Evolutionary conservation across 331 rosid species (phyloP).

Genomic region (Pyrus hybrid): DNA sequence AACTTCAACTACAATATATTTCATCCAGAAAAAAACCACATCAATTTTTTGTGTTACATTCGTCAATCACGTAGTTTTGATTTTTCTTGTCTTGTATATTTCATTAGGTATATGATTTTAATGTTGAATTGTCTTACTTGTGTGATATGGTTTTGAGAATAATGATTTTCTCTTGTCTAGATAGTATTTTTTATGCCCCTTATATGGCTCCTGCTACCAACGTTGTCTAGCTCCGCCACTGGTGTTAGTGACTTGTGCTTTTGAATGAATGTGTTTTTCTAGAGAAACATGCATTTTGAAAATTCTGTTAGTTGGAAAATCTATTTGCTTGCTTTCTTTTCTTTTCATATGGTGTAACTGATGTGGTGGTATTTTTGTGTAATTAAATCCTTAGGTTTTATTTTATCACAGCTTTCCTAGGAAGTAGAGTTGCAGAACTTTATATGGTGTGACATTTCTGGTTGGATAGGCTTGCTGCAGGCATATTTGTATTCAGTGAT

Average conservation of each 20-base stretch:
- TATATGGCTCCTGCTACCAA: no score
- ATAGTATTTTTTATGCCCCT: no score
- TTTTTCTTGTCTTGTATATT: no score
- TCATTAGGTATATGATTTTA: no score
- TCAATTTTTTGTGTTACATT: no score
- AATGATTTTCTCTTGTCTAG: no score
- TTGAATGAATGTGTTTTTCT: constrained; percentile 1
- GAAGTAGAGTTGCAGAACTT: not conserved
- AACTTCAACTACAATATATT: no score
- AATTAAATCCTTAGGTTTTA: not conserved
- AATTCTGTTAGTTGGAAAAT: not conserved
- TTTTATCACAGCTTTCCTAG: not conserved
- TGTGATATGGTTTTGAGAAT: no score
- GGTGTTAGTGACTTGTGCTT: not conserved
- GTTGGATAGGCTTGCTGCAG: not conserved
- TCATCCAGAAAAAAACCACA: no score
- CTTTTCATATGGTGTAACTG: constrained; percentile 2
- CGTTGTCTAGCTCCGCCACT: no score
- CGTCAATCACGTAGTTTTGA: no score
- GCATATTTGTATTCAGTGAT: not conserved
- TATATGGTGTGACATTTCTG: not conserved
- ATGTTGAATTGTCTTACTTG: no score
- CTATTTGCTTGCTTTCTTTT: constrained; percentile 1
- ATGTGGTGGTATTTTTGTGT: not conserved
- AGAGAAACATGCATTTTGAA: constrained; percentile 8